These are phyloP conservation scores for Yueomyces sp. DNA, from an alignment of 1,139 yeast species.

Conservation along the genomic window DNA sequence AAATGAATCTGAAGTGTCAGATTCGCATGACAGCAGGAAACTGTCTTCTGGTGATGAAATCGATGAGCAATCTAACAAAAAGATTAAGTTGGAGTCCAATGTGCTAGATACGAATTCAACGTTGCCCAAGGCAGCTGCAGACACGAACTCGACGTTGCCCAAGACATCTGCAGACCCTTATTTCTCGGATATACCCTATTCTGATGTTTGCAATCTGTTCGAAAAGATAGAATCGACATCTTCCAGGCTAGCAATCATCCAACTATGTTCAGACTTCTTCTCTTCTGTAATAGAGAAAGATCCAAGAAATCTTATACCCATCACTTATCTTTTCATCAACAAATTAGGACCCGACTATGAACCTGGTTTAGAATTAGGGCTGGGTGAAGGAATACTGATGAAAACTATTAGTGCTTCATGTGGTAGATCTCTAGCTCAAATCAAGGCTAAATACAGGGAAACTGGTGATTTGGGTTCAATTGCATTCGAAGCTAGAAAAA, in stretches of 20 bases:
- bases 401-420: constrained; percentile 87
- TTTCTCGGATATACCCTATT: constrained; percentile 33
- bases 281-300: constrained; percentile 44
- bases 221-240: constrained; percentile 68
- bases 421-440: constrained; percentile 61
- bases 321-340: constrained; percentile 76
- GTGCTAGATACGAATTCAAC: no score
- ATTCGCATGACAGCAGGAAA: no score
- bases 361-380: constrained; percentile 71
- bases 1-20: no score
- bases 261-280: constrained; percentile 61
- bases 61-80: background rate
- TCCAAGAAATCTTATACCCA: constrained; percentile 49
- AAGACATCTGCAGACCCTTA: constrained; percentile 1
- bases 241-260: constrained; percentile 68
- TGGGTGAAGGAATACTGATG: constrained; percentile 79
- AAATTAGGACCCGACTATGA: constrained; percentile 92
- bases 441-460: constrained; percentile 62
- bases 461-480: constrained; percentile 86
- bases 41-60: no score
- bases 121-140: background rate
- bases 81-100: background rate
- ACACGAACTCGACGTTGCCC: background rate
- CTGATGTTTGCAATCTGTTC: constrained; percentile 54
- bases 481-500: constrained; percentile 71